A percentile compares a stretch with the other conserved stretches of the same genome.
Evolutionary conservation across 768 basidiomycete species (phyloP).

Genomic region (Artomyces pyxidatus): DNA sequence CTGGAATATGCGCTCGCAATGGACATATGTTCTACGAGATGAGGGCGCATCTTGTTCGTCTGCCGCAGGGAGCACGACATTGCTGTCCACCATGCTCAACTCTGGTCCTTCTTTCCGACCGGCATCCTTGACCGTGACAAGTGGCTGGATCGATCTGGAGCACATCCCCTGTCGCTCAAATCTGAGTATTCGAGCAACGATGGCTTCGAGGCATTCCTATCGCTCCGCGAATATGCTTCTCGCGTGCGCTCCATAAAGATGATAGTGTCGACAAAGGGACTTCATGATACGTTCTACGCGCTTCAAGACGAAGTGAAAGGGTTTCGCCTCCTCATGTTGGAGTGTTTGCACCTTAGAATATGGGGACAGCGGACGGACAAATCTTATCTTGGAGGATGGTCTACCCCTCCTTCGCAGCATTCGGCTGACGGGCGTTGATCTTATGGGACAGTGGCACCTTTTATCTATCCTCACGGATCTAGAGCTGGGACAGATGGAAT

Average conservation of each 20-base stretch:
- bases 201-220: not conserved
- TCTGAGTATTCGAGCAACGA: not conserved
- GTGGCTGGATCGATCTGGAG: not conserved
- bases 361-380: not conserved
- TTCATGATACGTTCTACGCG: too few relatives aligned
- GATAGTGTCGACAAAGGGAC: not conserved
- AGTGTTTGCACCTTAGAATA: not conserved
- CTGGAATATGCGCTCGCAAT: not conserved
- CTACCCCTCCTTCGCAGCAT: not conserved
- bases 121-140: not conserved
- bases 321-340: not conserved
- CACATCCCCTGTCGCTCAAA: not conserved
- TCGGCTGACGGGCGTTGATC: not conserved
- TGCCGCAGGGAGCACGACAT: not conserved
- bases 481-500: not conserved
- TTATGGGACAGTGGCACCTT: not conserved
- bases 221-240: not conserved
- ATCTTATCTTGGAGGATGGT: not conserved
- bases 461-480: not conserved
- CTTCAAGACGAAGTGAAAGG: not conserved
- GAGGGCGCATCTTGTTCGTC: not conserved
- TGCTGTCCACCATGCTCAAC: not conserved
- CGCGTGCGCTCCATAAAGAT: not conserved
- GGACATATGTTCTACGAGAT: not conserved
- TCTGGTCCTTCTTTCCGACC: not conserved